A percentile compares a stretch with the other conserved stretches of the same genome.
These are phyloP conservation scores for Pyricularia grisea DNA, from an alignment of 2,329 filamentous ascomycete genomes.

Conservation along the genomic window DNA sequence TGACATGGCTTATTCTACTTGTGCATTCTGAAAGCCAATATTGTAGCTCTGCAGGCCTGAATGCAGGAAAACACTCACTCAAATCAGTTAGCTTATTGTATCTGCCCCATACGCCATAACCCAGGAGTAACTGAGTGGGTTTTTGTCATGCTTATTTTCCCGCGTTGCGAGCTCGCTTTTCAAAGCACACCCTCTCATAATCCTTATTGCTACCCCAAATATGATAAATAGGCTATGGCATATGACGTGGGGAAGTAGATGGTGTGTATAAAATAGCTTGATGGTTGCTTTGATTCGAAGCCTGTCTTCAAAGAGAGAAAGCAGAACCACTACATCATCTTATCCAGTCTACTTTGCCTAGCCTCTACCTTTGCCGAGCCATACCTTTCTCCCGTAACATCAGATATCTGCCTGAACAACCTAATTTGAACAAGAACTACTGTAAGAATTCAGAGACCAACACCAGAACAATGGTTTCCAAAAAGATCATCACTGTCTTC, in stretches of 20 bases:
- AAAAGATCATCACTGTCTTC: slow-evolving; percentile 14
- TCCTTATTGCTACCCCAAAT: background rate
- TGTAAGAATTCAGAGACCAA: background rate
- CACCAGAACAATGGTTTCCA: background rate
- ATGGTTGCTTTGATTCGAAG: background rate
- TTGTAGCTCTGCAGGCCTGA: no score
- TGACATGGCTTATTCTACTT: no score
- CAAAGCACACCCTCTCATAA: background rate
- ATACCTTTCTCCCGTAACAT: background rate
- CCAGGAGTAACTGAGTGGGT: background rate
- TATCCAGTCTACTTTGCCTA: background rate
- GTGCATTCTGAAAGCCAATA: no score
- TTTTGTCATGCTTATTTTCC: background rate
- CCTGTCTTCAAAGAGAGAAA: background rate
- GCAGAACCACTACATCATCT: background rate
- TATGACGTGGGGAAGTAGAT: background rate
- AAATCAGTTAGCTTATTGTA: no score
- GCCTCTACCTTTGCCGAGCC: background rate
- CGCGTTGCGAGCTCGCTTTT: background rate
- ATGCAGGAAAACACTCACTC: no score
- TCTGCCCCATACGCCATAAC: no score
- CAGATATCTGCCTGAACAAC: background rate
- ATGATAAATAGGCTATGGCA: background rate
- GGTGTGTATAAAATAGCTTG: background rate
- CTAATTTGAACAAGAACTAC: background rate